A percentile compares a stretch with the other conserved stretches of the same genome.
phyloP scores from a whole-genome alignment of 306 rosid species.

The Albizia julibrissin region DNA sequence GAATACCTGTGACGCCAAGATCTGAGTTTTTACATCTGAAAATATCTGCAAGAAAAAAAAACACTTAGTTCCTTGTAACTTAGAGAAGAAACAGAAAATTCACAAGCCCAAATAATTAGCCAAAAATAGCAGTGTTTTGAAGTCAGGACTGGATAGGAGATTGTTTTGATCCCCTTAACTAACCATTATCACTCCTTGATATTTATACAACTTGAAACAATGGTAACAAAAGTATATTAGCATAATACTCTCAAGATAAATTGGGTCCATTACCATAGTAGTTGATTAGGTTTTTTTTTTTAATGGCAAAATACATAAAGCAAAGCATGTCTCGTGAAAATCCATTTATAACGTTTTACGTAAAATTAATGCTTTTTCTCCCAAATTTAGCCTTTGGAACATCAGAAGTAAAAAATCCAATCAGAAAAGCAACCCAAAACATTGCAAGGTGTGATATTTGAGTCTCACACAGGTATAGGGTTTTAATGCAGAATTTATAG shows the following conservation, averaged over 20 bases:
- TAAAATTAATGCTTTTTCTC: neutral
- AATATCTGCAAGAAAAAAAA: slow-evolving; percentile 47
- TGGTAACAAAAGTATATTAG: neutral
- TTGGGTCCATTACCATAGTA: neutral
- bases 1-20: slow-evolving; percentile 59
- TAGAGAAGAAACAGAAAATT: slow-evolving; percentile 5
- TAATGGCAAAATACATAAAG: neutral
- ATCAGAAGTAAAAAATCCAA: neutral
- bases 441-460: neutral
- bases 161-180: neutral
- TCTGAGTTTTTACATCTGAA: slow-evolving; percentile 53
- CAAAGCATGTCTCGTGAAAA: neutral
- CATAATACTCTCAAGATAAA: neutral
- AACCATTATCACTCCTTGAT: neutral
- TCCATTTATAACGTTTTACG: neutral
- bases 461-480: neutral
- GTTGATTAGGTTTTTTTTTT: neutral
- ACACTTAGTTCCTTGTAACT: slow-evolving; percentile 13
- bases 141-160: neutral
- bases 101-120: neutral
- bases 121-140: neutral
- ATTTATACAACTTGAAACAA: neutral
- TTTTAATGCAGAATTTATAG: neutral
- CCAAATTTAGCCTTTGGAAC: neutral
- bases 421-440: neutral